Evolutionary conservation across 1,139 yeast genomes (phyloP), one percentile per base, ranked within the genome.

Genomic region (Kazachstania sp.): DNA sequence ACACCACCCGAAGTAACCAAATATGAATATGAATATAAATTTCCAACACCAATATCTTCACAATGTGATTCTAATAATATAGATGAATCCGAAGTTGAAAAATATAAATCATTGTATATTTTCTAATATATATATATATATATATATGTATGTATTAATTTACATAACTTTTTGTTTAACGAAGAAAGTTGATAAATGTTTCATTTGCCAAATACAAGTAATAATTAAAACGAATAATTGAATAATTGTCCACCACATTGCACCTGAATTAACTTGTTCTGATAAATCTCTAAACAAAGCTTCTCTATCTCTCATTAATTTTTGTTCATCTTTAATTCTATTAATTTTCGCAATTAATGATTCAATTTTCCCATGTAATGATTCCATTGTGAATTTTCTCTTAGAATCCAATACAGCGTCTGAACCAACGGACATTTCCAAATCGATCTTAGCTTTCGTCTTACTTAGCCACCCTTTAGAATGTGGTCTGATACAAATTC

Each of bases 191-290:
- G 79, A 76, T 51, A 82, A 68, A 49, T 79, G 83, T 52, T 74
- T 70, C 61, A 81, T 64, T 66, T 84, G 92, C 81, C 87, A 83
- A 35, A 77, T 71, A 56, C 90, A 81, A 15, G 83, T 76, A 23
- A 69, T 68, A 26, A 77, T 73, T 41, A 83, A 68, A 1, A 78
- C 81, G 44, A 74, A 55, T 7, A 81, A 55, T 65, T 83, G 88
- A 45, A 83, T 64, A 31, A 83, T 55, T 47, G 83, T 74, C 86
- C 87, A 83, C 60, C 74, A 67, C 45, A 81, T 75, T 16, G 83
- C 86, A 39, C 77, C 74, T 12, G 80, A 73, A 60, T 83, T 82
- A 6, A 84, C 82, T 19, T 71, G 54, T 64, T 84, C 94, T 45
- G 83, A 75, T 52, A 75, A 74, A 59, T 84, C 83, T 60, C 94